These are phyloP conservation scores for Suillus subaureus DNA, from an alignment of 768 basidiomycete species.

Conservation along the genomic window DNA sequence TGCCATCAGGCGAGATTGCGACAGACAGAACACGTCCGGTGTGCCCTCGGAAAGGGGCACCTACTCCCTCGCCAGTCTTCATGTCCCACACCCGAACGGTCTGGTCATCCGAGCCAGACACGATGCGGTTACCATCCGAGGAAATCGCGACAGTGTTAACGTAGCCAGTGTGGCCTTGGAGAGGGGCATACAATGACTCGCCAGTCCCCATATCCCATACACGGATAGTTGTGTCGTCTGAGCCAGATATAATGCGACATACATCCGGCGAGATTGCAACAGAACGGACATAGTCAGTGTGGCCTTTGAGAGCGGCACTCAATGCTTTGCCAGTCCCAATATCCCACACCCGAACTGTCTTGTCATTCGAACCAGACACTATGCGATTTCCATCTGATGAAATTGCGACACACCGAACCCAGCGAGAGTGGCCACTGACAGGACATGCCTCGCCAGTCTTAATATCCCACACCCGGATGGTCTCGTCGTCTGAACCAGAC, in stretches of 20 bases:
- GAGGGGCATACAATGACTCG: neutral
- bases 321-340: neutral
- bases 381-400: neutral
- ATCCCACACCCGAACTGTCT: neutral
- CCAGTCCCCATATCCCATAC: constrained; percentile 16
- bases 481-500: neutral
- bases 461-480: neutral
- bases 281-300: neutral
- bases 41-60: constrained; percentile 6
- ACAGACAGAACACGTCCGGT: constrained; percentile 10
- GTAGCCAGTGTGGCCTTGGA: neutral
- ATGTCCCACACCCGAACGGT: constrained; percentile 2
- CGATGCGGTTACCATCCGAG: neutral
- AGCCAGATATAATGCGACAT: too few relatives aligned
- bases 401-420: neutral
- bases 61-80: neutral
- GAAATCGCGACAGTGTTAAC: neutral
- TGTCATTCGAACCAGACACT: neutral
- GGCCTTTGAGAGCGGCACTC: constrained; percentile 13
- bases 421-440: neutral
- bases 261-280: too few relatives aligned
- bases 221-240: neutral
- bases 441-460: neutral
- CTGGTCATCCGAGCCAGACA: constrained; percentile 3
- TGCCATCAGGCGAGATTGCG: constrained; percentile 15